Evolutionary conservation across 2,329 filamentous ascomycete species (phyloP).

Genomic region (Exophiala xenobiotica): DNA sequence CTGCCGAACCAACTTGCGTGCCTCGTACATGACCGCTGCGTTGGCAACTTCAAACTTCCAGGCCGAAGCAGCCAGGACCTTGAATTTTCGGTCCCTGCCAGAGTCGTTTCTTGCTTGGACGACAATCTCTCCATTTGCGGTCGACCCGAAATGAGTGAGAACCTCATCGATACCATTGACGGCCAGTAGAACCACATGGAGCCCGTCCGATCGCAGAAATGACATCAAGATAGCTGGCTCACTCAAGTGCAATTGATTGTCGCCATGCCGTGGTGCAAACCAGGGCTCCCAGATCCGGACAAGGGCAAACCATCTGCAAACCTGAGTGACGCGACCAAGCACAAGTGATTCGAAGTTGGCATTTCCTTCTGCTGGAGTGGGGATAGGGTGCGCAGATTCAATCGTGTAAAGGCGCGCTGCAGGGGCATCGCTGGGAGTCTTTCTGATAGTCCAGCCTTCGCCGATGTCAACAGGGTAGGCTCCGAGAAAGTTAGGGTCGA

Average conservation of each 20-base stretch:
- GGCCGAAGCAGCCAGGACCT: constrained; percentile 69
- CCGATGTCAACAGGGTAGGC: constrained; percentile 39
- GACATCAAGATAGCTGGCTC: constrained; percentile 77
- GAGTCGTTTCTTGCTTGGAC: constrained; percentile 73
- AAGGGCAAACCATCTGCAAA: constrained; percentile 74
- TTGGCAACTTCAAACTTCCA: constrained; percentile 72
- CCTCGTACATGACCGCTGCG: constrained; percentile 81
- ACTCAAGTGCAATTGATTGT: constrained; percentile 63
- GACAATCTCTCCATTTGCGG: constrained; percentile 63
- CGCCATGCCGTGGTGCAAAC: constrained; percentile 80
- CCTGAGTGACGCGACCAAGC: constrained; percentile 49
- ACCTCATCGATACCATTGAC: constrained; percentile 73
- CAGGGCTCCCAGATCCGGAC: constrained; percentile 79
- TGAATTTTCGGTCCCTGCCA: constrained; percentile 53
- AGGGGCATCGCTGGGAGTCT: constrained; percentile 42
- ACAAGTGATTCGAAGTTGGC: constrained; percentile 53
- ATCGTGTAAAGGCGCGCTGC: constrained; percentile 42
- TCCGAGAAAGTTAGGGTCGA: constrained; percentile 20
- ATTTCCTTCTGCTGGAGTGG: constrained; percentile 53
- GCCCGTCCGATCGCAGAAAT: constrained; percentile 70
- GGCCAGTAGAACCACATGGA: constrained; percentile 74
- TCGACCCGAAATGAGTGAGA: constrained; percentile 66
- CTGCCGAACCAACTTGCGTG: constrained; percentile 61
- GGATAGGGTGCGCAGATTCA: constrained; percentile 39
- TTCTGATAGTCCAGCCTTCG: constrained; percentile 36